Percentiles rank a stretch among this genome's conserved stretches.
Conservation (phyloP, 2,329 filamentous ascomycete species). For the Cercospora citrullina region DNA sequence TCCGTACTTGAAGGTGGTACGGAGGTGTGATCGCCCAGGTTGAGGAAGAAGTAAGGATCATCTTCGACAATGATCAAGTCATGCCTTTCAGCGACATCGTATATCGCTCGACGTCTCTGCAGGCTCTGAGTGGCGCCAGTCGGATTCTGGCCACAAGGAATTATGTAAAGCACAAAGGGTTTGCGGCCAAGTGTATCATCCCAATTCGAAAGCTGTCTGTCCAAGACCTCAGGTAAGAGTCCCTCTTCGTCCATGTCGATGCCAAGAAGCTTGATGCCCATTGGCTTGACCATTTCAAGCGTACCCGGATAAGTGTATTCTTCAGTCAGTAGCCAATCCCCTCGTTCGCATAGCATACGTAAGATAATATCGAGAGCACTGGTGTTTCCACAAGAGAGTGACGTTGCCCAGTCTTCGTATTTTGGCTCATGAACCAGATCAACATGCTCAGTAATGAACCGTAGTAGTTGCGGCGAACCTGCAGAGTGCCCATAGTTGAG, state of each 20-base stretch:
- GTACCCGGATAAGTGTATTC: constrained; percentile 35
- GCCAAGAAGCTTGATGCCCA: constrained; percentile 31
- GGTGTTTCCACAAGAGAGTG: constrained; percentile 36
- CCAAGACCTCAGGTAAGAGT: constrained; percentile 31
- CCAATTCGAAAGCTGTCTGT: constrained; percentile 32
- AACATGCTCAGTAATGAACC: constrained; percentile 35
- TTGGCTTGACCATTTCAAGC: constrained; percentile 31
- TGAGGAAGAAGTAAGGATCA: constrained; percentile 38
- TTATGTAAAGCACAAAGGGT: constrained; percentile 35
- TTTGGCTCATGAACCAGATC: constrained; percentile 36
- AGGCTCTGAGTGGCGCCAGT: constrained; percentile 34
- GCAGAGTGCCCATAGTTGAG: constrained; percentile 35
- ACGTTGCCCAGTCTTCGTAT: constrained; percentile 37
- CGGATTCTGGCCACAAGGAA: constrained; percentile 38
- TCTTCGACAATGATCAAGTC: constrained; percentile 38
- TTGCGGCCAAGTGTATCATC: constrained; percentile 28
- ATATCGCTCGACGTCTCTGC: constrained; percentile 32
- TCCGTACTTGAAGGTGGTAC: background rate
- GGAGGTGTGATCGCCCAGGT: constrained; percentile 9
- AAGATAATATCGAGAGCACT: constrained; percentile 37
- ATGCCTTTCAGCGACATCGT: constrained; percentile 32
- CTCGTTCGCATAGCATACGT: constrained; percentile 34
- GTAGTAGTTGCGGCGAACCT: constrained; percentile 32
- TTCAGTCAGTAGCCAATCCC: constrained; percentile 32
- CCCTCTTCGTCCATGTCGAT: constrained; percentile 38